Base-by-base conservation (phyloP, 2,329 filamentous ascomycete species). In the Penicillium sp. region DNA sequence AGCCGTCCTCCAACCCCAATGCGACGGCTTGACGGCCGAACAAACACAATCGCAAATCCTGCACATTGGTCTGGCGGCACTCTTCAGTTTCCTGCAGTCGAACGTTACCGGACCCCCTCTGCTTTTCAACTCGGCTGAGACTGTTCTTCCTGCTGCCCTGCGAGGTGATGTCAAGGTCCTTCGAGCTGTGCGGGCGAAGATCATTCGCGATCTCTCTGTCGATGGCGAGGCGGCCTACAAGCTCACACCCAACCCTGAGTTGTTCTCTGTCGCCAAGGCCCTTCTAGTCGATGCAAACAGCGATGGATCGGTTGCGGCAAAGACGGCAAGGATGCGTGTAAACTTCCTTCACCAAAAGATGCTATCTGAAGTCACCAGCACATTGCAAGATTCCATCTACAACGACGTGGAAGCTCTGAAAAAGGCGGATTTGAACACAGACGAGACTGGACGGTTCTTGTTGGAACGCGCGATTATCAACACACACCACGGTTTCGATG, bases 171-270 rank as follows among this genome's bases (percentile, higher is more conserved):
- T 72, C 25, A 66, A 77, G 3, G 75, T 54, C 3, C 58, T 79
- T 1, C 69, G 71, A 38, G 64, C 67, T 0, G 62, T 84, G 13
- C 76, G 80, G 47, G 76, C 77, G 54, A 70, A 77, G n/a, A 82
- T 90, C 44, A 74, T 95, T n/a, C 72, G 72, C 2, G 81, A 81
- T 13, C 77, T 97, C 7, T 82, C 85, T 23, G 78, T 89, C 0
- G 93, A 98, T 67, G 93, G 93, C 9, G 86, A 95, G 40, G 86
- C 88, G 0, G 86, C 88, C 0, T 98, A 97, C 69, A 82, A 85
- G 42, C 79, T 95, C 50, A 90, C 90, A 18, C 89, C 91, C 0
- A 81, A 87, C 56, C 78, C 95, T 12, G 89, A 96, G 65, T 78
- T 97, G 1, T 87, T 97, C 54, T 85, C 83, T 56, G 75, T 96